Evolutionary conservation across 2,329 filamentous ascomycete species (phyloP), one percentile per base, ranked within the genome.

Genomic region (Phyllosticta citrichinensis): DNA sequence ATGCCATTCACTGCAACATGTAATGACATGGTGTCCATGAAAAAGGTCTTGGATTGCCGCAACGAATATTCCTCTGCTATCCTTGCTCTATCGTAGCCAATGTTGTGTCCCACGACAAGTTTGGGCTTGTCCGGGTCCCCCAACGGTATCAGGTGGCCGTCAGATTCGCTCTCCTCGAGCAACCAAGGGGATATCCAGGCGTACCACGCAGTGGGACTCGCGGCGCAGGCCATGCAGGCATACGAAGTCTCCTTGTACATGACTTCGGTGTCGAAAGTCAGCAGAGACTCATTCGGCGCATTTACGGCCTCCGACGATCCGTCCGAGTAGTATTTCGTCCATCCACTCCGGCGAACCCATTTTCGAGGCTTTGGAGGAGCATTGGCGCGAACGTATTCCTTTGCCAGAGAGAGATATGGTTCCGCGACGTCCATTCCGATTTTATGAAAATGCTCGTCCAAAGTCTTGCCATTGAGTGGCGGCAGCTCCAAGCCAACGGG

Each of bases 1-100:
- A 99, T 99, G 64, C 94, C 94, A 71, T 99, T 99, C 24, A 96
- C 93, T 2, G 95, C 95, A 8, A 96, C 93, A 71, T 99, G 94
- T 20, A 99, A 78, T 1, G 93, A 97, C 94, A 99, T 99, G 30
- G 94, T 99, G 72, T 99, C 94, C 57, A 99, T 76, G 71, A 96
- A 99, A 52, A 84, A 87, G 66, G 91, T 97, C 50, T 85, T 84
- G 0, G 90, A 87, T 72, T 97, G 93, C 60, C 84, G 79, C 51
- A 97, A 74, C 68, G 87, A 82, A 71, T 99, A 99, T 72, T 99
- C 94, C 71, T 99, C 94, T 20, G 86, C 75, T 60, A 97, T 84
- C 40, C 95, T 83, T 17, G 93, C 93, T 24, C 94, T 83, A 71
- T 99, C 94, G 71, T 95, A 99, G 20, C 94, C 94, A 62, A 99